Conservation (phyloP, 129 eudicot species). For the Flaveria ramosissima region DNA sequence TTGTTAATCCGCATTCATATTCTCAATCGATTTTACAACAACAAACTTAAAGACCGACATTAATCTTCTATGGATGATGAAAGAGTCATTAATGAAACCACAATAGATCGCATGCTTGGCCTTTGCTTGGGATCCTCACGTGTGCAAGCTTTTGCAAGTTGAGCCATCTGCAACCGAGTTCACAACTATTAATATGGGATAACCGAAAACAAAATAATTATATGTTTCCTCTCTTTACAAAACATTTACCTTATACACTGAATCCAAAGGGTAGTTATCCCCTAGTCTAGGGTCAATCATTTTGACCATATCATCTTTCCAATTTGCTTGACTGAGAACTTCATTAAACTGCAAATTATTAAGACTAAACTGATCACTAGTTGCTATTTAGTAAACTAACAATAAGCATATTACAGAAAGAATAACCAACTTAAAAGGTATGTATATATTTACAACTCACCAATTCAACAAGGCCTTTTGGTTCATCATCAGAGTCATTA, state of each 20-base stretch:
- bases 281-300: conserved; percentile 77
- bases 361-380: no score
- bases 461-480: conserved; percentile 75
- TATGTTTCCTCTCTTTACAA: no score
- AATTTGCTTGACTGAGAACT: conserved; percentile 48
- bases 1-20: no score
- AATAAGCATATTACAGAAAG: no score
- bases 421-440: no score
- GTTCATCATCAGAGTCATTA: conserved; percentile 44
- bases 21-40: no score
- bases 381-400: no score
- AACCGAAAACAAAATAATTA: background rate
- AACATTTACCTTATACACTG: conserved; percentile 56
- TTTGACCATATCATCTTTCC: conserved; percentile 49
- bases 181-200: no score
- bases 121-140: conserved; percentile 66
- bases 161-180: conserved; percentile 56
- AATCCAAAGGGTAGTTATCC: conserved; percentile 62
- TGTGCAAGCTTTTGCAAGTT: conserved; percentile 83
- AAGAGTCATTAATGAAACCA: conserved; percentile 73
- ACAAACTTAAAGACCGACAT: no score
- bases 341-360: conserved; percentile 58
- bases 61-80: conserved; percentile 47
- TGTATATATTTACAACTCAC: conserved; percentile 22
- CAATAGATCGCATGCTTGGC: conserved; percentile 80